Base-by-base conservation (phyloP, 139 green algal genomes). In the Chlamydomonas schloesseri region DNA sequence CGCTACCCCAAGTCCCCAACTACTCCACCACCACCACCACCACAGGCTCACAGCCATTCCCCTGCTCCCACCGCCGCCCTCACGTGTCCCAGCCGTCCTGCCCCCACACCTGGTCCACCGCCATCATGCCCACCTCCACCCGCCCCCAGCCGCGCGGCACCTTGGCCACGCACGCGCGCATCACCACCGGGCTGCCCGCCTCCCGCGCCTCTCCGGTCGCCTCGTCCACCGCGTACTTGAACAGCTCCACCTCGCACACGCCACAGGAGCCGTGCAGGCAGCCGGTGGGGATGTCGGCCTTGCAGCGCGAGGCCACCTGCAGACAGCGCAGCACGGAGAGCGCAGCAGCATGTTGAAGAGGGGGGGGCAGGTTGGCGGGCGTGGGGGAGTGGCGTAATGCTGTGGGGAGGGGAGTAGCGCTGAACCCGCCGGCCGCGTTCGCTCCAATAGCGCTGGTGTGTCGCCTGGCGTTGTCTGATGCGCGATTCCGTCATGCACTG, bases 51-150 rank as follows among this genome's bases (percentile, higher is more conserved):
- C n/a, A n/a, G n/a, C n/a, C n/a, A n/a, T n/a, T n/a, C n/a, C n/a
- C n/a, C n/a, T n/a, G n/a, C 46, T 8, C 42, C 17, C 36, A 15
- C 31, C 69, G 18, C 33, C 70, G 8, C 4, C 14, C 68, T 85
- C 79, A 87, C 68, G 81, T 87, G 69, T 87, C 81, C 81, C 81
- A 87, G 14, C 81, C 81, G 81, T 87, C 81, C 81, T 87, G 81
- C 34, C 81, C 81, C 81, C 81, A 87, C 53, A 87, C 55, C 26
- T 31, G 18, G 55, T 87, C 81, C 0, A 37, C 26, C 13, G 34
- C 23, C 53, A 87, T 60, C 69, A 79, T 78, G 10, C 53, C 81
- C 31, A 87, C 69, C 81, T 87, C 81, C 53, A 87, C 69, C n/a
- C 81, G 68, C 9, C 17, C 53, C 69, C 69, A 87, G 11, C 69